Evolutionary conservation across 495 filamentous ascomycete genomes (phyloP), one percentile per base, ranked within the genome.

Genomic region (Aspergillus egyptiacus): DNA sequence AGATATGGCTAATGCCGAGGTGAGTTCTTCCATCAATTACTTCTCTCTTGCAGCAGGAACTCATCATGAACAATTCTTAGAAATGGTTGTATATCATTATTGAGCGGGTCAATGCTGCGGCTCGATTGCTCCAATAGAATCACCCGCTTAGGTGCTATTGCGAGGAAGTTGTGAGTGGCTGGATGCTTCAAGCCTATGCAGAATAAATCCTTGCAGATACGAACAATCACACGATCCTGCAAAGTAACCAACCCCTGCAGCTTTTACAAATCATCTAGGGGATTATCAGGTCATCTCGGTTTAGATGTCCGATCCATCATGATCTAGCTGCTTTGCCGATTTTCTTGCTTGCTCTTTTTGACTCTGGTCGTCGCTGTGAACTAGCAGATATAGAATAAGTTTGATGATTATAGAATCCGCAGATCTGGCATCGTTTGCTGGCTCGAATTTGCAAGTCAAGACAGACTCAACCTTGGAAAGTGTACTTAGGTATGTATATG

Each of bases 81-180:
- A 72, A 69, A 74, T 74, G 71, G 71, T 61, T 60, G 31, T 48
- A 51, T 8, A 72, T 74, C 38, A 71, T 74, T 39, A 53, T 69
- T 37, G 67, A 66, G 46, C 63, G 67, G 24, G 61, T 74, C 33
- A 51, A 53, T 32, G 64, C 62, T 7, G 71, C 68, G 18, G 66
- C 63, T n/a, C 51, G 64, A 48, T 40, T 71, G 44, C 56, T 74
- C 37, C 46, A 59, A 48, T 69, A 41, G 22, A 23, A 17, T 11
- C 20, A 2, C 11, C n/a, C 22, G 18, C 22, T 40, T 10, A 13
- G 33, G 14, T 36, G 14, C 7, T 6, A 17, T 36, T 19, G 2
- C 3, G 2, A 15, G 25, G 18, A 23, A 5, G 18, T 22, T 30
- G 9, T 17, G 40, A 6, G 9, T 43, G 25, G 25, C 8, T 32